Evolutionary conservation across 2,329 filamentous ascomycete genomes (phyloP).

Genomic region (Phaeosphaeriaceae sp.): DNA sequence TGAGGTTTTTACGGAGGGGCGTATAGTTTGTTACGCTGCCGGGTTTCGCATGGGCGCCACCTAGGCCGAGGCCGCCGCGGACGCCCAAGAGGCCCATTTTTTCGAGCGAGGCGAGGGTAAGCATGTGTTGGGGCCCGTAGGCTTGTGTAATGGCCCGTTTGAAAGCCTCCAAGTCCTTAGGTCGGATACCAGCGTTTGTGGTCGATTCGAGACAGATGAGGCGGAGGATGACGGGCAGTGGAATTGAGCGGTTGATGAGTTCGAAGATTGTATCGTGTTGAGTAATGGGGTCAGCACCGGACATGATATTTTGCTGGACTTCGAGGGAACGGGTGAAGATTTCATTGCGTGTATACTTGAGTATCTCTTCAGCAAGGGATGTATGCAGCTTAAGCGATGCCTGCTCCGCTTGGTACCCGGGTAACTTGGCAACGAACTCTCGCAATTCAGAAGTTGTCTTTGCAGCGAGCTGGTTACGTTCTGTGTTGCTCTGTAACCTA

Average conservation of each 20-base stretch:
- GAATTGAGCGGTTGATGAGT: constrained; percentile 85
- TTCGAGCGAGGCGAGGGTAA: constrained; percentile 87
- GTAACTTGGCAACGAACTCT: constrained; percentile 93
- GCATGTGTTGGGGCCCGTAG: constrained; percentile 92
- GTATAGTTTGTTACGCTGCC: constrained; percentile 78
- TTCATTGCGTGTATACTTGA: constrained; percentile 88
- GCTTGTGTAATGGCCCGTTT: constrained; percentile 86
- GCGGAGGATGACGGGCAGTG: constrained; percentile 80
- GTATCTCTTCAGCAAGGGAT: constrained; percentile 90
- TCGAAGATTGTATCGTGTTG: constrained; percentile 94
- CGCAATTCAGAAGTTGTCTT: constrained; percentile 91
- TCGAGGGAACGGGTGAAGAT: constrained; percentile 87
- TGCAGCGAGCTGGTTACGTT: constrained; percentile 77
- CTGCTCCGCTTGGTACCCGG: constrained; percentile 90
- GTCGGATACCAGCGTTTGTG: constrained; percentile 84
- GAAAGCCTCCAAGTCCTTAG: constrained; percentile 88
- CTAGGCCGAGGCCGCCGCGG: constrained; percentile 52
- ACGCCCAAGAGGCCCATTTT: constrained; percentile 86
- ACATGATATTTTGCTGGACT: constrained; percentile 93
- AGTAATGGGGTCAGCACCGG: constrained; percentile 84
- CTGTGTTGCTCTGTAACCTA: constrained; percentile 84
- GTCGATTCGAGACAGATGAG: constrained; percentile 91
- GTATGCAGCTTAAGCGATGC: constrained; percentile 92
- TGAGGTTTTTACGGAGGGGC: constrained; percentile 82
- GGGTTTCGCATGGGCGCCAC: constrained; percentile 38